Evolutionary conservation across 106 monocot genomes (phyloP).

Genomic region (Apostasia ramifera): DNA sequence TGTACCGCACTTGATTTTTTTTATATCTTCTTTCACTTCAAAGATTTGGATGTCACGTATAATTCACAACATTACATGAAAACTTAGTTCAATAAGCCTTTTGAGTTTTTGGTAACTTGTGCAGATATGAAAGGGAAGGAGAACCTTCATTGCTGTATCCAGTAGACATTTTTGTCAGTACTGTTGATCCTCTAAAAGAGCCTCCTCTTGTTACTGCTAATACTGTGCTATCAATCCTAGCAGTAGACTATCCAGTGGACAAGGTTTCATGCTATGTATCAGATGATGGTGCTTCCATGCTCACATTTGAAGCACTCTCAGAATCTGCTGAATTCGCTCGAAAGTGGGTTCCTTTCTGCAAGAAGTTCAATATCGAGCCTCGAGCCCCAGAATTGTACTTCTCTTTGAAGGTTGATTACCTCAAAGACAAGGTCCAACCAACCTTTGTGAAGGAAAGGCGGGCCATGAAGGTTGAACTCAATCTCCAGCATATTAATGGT

Average conservation of each 20-base stretch:
- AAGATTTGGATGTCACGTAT: background rate
- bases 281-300: slow-evolving; percentile 96
- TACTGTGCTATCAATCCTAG: slow-evolving; percentile 88
- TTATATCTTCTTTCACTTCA: background rate
- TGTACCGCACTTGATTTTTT: background rate
- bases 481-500: background rate
- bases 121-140: slow-evolving; percentile 84
- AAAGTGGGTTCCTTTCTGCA: slow-evolving; percentile 97
- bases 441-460: slow-evolving; percentile 91
- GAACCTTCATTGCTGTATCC: slow-evolving; percentile 71
- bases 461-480: slow-evolving; percentile 74
- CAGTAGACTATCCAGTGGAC: slow-evolving; percentile 91
- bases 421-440: slow-evolving; percentile 94
- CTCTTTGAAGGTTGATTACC: slow-evolving; percentile 79
- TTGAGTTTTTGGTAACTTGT: background rate
- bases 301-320: slow-evolving; percentile 89
- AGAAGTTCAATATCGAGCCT: slow-evolving; percentile 88
- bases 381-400: slow-evolving; percentile 96
- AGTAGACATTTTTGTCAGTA: slow-evolving; percentile 90
- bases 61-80: too few relatives aligned
- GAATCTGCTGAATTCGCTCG: slow-evolving; percentile 91
- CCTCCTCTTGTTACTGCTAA: slow-evolving; percentile 95
- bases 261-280: slow-evolving; percentile 98
- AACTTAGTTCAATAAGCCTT: background rate
- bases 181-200: slow-evolving; percentile 92